These are phyloP conservation scores for Candida taoyuanica DNA, from an alignment of 805 yeast species.

Conservation along the genomic window DNA sequence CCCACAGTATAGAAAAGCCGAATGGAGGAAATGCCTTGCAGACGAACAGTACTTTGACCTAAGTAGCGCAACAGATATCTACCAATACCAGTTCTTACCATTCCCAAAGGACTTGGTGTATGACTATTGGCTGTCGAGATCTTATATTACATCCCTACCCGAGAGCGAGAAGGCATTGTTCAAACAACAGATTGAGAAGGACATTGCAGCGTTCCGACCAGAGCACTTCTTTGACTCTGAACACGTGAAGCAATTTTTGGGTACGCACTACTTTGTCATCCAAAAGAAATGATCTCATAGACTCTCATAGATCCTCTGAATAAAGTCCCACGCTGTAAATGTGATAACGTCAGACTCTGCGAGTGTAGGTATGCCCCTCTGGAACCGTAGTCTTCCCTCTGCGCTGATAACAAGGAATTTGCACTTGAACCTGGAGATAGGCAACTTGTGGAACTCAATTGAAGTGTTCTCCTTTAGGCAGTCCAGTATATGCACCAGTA, in stretches of 20 bases:
- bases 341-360: constrained; percentile 18
- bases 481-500: constrained; percentile 20
- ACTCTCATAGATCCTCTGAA: constrained; percentile 14
- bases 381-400: constrained; percentile 23
- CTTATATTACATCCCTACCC: constrained; percentile 45
- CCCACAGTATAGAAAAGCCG: constrained; percentile 51
- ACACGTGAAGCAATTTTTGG: constrained; percentile 20
- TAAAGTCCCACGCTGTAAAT: constrained; percentile 26
- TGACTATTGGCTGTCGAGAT: constrained; percentile 50
- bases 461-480: constrained; percentile 28
- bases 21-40: constrained; percentile 42
- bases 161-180: constrained; percentile 33
- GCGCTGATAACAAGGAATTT: constrained; percentile 17
- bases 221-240: constrained; percentile 7
- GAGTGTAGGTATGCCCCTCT: constrained; percentile 19
- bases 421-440: constrained; percentile 18
- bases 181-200: constrained; percentile 29
- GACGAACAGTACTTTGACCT: constrained; percentile 31
- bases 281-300: constrained; percentile 2
- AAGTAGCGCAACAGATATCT: constrained; percentile 31
- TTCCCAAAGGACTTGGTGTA: constrained; percentile 35
- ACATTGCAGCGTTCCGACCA: constrained; percentile 5
- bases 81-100: constrained; percentile 28
- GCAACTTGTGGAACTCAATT: constrained; percentile 24
- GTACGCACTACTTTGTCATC: constrained; percentile 22